Evolutionary conservation across 2,329 filamentous ascomycete genomes (phyloP), one percentile per base, ranked within the genome.

Genomic region (Botryosphaeria dothidea): DNA sequence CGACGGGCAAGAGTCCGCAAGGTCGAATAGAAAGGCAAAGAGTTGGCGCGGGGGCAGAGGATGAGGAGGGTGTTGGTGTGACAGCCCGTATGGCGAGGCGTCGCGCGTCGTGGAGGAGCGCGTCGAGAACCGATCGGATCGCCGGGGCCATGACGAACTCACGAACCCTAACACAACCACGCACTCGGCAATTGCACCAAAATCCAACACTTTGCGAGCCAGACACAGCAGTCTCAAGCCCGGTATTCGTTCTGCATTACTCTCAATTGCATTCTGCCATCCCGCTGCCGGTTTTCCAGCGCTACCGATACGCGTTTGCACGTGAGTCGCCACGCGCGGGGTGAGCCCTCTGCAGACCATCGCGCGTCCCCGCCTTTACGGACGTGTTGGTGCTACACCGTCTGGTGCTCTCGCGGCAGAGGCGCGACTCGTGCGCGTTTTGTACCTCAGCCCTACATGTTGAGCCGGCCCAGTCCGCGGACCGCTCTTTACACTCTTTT

Each of bases 71-170:
- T 58, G 23, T 29, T 21, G 19, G 54, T 25, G 34, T 38, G 31
- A 25, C 51, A 41, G 31, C 51, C 23, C 49, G 49, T 56, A 58
- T 5, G 36, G 36, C 52, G 52, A 57, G 52, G 52, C 52, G n/a
- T n/a, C n/a, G 25, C 54, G 54, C 54, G 54, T 58, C 31, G 36
- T 58, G 54, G 36, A 58, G 54, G 29, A 23, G 54, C 54, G 54
- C 17, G 54, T 58, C 34, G 38, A 36, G 52, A 43, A 41, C 9
- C 38, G 54, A 41, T 38, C 21, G 52, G 52, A 31, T 27, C 46
- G 21, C 36, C 54, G 54, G 52, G 36, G 38, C 8, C 31, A 43
- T 58, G 54, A 58, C 54, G 54, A 31, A 56, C 9, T 15, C 52
- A 31, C 34, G 51, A 56, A 31, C 51, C 31, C 34, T 27, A 19